Evolutionary conservation across 768 basidiomycete species (phyloP).

Genomic region (Cystobasidium tubakii): DNA sequence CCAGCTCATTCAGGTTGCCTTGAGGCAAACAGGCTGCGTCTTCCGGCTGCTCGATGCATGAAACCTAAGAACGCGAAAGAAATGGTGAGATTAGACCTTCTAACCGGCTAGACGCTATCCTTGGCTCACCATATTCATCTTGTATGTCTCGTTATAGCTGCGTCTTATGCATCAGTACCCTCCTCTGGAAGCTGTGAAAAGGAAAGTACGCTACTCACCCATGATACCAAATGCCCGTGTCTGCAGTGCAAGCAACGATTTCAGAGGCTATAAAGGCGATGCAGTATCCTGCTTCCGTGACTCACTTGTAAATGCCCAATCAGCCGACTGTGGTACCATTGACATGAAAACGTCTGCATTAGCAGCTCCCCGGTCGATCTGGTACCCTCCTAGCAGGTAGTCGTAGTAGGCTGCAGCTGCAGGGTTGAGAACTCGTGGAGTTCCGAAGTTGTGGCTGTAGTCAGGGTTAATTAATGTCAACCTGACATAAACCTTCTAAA

Average conservation of each 20-base stretch:
- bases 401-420: not conserved
- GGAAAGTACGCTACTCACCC: too few relatives aligned
- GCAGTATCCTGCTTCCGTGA: not conserved
- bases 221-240: constrained; percentile 6
- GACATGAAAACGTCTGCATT: constrained; percentile 8
- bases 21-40: constrained; percentile 13
- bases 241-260: not conserved
- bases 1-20: constrained; percentile 7
- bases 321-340: not conserved
- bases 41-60: constrained; percentile 19
- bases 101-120: too few relatives aligned
- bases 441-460: constrained; percentile 11
- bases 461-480: not conserved
- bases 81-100: too few relatives aligned
- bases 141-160: constrained; percentile 28
- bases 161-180: too few relatives aligned
- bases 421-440: not conserved
- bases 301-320: constrained; percentile 6
- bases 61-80: not conserved
- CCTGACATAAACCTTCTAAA: too few relatives aligned
- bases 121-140: constrained; percentile 20
- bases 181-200: too few relatives aligned
- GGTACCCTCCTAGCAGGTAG: not conserved
- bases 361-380: not conserved
- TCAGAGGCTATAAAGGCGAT: not conserved